Evolutionary conservation across 108 stramenopile species (phyloP).

Genomic region (Cyclotella choctawhatcheeana): DNA sequence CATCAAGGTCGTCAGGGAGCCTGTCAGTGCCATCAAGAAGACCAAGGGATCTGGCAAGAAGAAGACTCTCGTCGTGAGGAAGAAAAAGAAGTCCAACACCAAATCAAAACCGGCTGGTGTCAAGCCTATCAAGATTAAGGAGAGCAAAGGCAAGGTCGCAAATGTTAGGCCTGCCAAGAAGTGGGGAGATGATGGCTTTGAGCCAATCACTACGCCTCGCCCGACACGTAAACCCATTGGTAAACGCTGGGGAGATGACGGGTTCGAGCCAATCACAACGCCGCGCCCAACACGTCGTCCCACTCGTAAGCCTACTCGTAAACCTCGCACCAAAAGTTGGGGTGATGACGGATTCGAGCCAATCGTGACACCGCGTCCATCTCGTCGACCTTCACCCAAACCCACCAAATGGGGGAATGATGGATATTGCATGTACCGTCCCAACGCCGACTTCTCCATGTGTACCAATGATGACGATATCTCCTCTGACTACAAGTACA

Average conservation of each 20-base stretch:
- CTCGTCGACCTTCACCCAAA: background rate
- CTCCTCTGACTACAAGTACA: constrained; percentile 7
- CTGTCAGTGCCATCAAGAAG: background rate
- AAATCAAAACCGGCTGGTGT: background rate
- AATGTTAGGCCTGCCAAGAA: background rate
- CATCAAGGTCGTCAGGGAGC: background rate
- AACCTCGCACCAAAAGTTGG: too few relatives aligned
- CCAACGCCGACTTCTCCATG: constrained; percentile 2
- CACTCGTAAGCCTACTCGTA: background rate
- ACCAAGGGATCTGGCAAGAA: constrained; percentile 1
- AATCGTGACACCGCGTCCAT: too few relatives aligned
- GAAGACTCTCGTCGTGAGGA: constrained; percentile 1
- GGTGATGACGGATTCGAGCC: background rate
- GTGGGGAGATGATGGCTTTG: constrained; percentile 6
- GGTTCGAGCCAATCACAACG: background rate
- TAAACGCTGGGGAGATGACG: background rate
- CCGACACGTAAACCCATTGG: background rate
- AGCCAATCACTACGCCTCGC: background rate
- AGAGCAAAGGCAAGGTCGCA: background rate
- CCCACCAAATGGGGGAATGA: constrained; percentile 3
- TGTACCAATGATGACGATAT: constrained; percentile 17
- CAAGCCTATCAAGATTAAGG: constrained; percentile 3
- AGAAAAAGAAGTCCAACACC: background rate
- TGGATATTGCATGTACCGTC: constrained; percentile 13
- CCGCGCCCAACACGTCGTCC: background rate